Percentiles rank a stretch among this genome's conserved stretches.
Conservation (phyloP, 805 yeast genomes). For the Nakazawaea peltata region DNA sequence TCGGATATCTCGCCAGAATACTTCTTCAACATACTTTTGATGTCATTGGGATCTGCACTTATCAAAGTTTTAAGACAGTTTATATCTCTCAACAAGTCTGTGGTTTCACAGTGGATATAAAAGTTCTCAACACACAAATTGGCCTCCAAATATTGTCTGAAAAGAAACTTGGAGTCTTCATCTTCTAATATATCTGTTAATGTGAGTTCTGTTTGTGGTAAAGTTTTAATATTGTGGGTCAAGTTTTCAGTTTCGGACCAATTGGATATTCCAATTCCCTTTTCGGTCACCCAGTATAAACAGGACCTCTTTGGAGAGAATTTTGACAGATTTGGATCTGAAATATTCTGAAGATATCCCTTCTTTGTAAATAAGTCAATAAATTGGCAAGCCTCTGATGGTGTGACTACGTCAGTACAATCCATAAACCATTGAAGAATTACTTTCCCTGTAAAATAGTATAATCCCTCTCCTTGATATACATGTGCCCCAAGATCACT, state of each 20-base stretch:
- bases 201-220: slow-evolving; percentile 1
- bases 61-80: slow-evolving; percentile 31
- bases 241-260: background rate
- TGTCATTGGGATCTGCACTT: slow-evolving; percentile 7
- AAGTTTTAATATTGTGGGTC: background rate
- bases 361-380: slow-evolving; percentile 40
- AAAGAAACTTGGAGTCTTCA: slow-evolving; percentile 68
- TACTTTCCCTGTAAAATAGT: slow-evolving; percentile 67
- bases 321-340: slow-evolving; percentile 20
- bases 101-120: slow-evolving; percentile 60
- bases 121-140: slow-evolving; percentile 70
- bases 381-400: slow-evolving; percentile 44
- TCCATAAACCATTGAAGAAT: slow-evolving; percentile 85
- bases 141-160: slow-evolving; percentile 54
- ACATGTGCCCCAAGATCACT: slow-evolving; percentile 59
- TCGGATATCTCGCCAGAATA: slow-evolving; percentile 8
- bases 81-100: slow-evolving; percentile 35
- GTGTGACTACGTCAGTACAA: slow-evolving; percentile 64
- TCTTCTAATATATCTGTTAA: slow-evolving; percentile 47
- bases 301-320: slow-evolving; percentile 29
- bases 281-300: slow-evolving; percentile 32
- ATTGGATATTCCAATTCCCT: slow-evolving; percentile 1
- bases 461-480: slow-evolving; percentile 28
- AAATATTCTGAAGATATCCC: slow-evolving; percentile 40
- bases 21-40: no score